phyloP scores from a whole-genome alignment of 345 rosid genomes.

The Rhizophora apiculata region DNA sequence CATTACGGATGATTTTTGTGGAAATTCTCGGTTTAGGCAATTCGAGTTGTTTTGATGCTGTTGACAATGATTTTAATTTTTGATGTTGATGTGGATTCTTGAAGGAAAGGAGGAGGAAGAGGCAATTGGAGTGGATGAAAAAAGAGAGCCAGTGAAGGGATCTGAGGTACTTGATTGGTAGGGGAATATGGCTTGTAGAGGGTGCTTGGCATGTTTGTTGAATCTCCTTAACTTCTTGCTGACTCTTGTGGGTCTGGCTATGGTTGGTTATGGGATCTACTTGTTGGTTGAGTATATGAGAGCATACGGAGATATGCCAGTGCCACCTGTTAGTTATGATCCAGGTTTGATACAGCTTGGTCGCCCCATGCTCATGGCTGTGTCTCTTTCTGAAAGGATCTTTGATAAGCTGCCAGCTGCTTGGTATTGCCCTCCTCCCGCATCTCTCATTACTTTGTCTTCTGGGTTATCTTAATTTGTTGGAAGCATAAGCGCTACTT shows the following conservation, averaged over 20 bases:
- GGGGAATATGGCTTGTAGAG: constrained; percentile 68
- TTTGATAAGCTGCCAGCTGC: constrained; percentile 71
- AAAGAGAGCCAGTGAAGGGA: background rate
- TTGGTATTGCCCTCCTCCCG: constrained; percentile 49
- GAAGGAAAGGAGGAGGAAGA: no score
- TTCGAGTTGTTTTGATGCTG: no score
- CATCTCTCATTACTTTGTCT: background rate
- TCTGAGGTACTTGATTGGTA: background rate
- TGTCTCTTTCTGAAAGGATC: constrained; percentile 49
- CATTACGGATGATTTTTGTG: no score
- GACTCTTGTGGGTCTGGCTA: constrained; percentile 75
- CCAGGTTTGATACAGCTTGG: constrained; percentile 49
- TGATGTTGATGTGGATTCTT: no score
- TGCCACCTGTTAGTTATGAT: constrained; percentile 28
- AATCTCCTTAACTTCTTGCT: constrained; percentile 79
- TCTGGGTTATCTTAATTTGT: no score
- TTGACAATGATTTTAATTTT: no score
- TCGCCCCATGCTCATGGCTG: constrained; percentile 81
- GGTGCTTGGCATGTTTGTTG: constrained; percentile 72
- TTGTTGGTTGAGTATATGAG: constrained; percentile 71
- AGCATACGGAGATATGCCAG: constrained; percentile 29
- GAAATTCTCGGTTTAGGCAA: no score
- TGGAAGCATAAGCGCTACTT: no score
- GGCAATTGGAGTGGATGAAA: no score
- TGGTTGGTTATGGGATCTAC: constrained; percentile 95